Conservation (phyloP, 2,329 filamentous ascomycete genomes). For the Helotiales sp. region DNA sequence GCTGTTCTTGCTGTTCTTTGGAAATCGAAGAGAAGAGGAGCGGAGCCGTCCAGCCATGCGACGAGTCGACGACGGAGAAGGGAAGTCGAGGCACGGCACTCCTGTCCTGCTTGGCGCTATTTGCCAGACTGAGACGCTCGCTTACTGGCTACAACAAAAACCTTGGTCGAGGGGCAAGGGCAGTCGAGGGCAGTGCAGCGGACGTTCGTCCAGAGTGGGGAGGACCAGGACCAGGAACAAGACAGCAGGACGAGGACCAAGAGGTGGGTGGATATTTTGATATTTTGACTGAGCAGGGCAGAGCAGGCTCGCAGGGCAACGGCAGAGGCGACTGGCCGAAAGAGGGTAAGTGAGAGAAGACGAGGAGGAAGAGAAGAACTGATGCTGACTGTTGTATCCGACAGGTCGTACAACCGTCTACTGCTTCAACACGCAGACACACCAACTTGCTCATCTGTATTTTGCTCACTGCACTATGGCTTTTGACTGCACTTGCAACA, state of each 20-base stretch:
- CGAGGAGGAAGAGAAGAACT: not conserved
- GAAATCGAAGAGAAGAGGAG: not conserved
- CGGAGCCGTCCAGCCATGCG: not conserved
- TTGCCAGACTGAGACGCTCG: slow-evolving; percentile 7
- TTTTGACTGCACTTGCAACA: not conserved
- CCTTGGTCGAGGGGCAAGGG: not conserved
- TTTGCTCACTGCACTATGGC: not conserved
- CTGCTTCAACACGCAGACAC: not conserved
- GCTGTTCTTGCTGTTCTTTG: too few species aligned
- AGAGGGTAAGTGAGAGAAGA: not conserved
- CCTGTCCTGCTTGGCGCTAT: slow-evolving; percentile 7
- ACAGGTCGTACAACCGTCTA: not conserved
- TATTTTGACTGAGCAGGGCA: too few species aligned
- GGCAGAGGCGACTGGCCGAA: not conserved
- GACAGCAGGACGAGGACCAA: not conserved
- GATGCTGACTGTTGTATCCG: not conserved
- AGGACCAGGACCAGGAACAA: too few species aligned
- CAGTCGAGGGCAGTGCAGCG: not conserved
- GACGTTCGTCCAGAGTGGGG: too few species aligned
- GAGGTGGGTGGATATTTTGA: slow-evolving; percentile 4
- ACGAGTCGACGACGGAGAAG: not conserved
- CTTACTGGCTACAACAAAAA: slow-evolving; percentile 2
- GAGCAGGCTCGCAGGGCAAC: too few species aligned
- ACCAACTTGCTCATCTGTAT: not conserved
- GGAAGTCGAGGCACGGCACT: slow-evolving; percentile 5